A percentile compares a stretch with the other conserved stretches of the same genome.
phyloP scores from a whole-genome alignment of 2,329 filamentous ascomycete genomes.

The Coniochaeta pulveracea region DNA sequence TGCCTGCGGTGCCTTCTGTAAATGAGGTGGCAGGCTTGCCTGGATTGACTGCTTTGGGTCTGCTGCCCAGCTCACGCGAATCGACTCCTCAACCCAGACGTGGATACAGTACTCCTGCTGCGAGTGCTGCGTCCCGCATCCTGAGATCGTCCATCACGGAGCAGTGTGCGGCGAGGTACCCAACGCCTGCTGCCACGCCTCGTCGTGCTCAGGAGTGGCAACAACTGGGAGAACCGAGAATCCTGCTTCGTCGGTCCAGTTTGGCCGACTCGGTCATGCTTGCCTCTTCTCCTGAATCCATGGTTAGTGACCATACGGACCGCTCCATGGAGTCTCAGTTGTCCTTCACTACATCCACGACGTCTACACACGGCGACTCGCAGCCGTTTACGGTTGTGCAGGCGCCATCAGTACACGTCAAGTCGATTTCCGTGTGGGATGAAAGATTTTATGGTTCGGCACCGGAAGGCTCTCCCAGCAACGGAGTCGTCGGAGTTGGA shows the following conservation, averaged over 20 bases:
- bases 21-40: slow-evolving; percentile 35
- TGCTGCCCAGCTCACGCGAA: slow-evolving; percentile 44
- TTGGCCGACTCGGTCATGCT: slow-evolving; percentile 52
- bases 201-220: no score
- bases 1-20: slow-evolving; percentile 31
- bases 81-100: slow-evolving; percentile 40
- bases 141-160: slow-evolving; percentile 33
- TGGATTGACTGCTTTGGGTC: slow-evolving; percentile 40
- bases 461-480: no score
- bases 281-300: slow-evolving; percentile 55
- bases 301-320: slow-evolving; percentile 58
- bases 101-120: slow-evolving; percentile 49
- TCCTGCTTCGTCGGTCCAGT: slow-evolving; percentile 45
- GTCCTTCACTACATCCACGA: no score
- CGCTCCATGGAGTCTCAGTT: slow-evolving; percentile 47
- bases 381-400: no score
- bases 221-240: no score
- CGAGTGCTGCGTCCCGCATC: slow-evolving; percentile 39
- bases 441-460: no score
- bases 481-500: no score
- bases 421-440: no score
- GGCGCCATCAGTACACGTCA: no score
- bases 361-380: no score
- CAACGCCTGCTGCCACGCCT: no score
- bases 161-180: no score